Base-by-base conservation (phyloP, 1,284 basidiomycete genomes). In the Fomitopsis schrenkii region DNA sequence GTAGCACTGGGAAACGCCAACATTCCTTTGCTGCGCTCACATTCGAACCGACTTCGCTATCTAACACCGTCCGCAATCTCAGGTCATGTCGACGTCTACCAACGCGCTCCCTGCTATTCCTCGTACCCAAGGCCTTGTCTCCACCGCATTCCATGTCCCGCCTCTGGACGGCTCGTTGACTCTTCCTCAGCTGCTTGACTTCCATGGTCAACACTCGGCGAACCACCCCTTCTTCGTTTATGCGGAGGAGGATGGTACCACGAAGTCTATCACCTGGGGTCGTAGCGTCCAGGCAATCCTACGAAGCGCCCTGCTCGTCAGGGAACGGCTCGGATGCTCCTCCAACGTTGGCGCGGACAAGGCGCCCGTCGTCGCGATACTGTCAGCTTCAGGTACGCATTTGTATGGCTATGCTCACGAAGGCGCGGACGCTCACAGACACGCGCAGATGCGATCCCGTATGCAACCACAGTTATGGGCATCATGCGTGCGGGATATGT, bases 171-270 rank as follows among this genome's bases (percentile, higher is more conserved):
- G 72, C 19, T 67, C 73, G 2, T 58, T 76, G 38, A 71, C 73
- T 7, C 35, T 78, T 8, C 72, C 75, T 1, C 72, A 79, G 55
- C 61, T 77, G 1, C 74, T 71, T 58, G 74, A 76, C 28, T 75
- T 69, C 65, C 74, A 79, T 46, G 67, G 66, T 6, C 48, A 67
- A 30, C 60, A 77, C 48, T 76, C 67, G 36, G 68, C 74, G 0
- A 62, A 74, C 3, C 75, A 77, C 59, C 72, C 73, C 2, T 59
- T 77, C 3, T 77, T 76, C 55, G 66, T 71, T 3, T 79, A 72
- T 57, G 52, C 63, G 0, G 68, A 71, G n/a, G 71, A 66, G 1
- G 67, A 71, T 5, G 66, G 63, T 3, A 15, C 15, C 1, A 38
- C 64, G 0, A 58, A 59, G 8, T 66, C 63, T 1, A 70, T 78